These are phyloP conservation scores for Tuctoria greenei DNA, from an alignment of 176 grass and related monocot genomes.

Conservation along the genomic window DNA sequence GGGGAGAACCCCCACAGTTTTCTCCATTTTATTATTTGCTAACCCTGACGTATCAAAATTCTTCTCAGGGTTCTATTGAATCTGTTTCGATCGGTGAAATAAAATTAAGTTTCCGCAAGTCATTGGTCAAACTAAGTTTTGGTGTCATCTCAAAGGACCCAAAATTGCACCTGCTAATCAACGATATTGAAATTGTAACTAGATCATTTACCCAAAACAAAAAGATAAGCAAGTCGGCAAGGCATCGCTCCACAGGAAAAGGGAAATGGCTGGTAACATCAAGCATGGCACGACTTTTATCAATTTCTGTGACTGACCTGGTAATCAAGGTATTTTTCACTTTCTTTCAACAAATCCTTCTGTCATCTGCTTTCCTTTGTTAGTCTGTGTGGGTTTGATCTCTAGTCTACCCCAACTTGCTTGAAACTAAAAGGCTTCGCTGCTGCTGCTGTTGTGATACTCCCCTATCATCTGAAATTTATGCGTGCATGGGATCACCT, in stretches of 20 bases:
- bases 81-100: conserved; percentile 93
- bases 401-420: background rate
- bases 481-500: background rate
- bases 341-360: background rate
- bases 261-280: conserved; percentile 97
- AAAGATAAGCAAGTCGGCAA: conserved; percentile 58
- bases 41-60: conserved; percentile 31
- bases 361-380: background rate
- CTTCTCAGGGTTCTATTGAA: conserved; percentile 81
- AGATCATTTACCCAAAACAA: conserved; percentile 62
- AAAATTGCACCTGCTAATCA: conserved; percentile 86
- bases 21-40: background rate
- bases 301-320: conserved; percentile 85
- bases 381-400: background rate
- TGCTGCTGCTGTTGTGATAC: background rate
- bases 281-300: conserved; percentile 77
- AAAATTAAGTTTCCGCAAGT: conserved; percentile 97
- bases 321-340: conserved; percentile 76
- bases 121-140: conserved; percentile 86
- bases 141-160: conserved; percentile 97
- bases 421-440: background rate
- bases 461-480: conserved; percentile 44
- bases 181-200: conserved; percentile 88
- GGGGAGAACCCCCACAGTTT: too few relatives aligned
- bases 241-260: conserved; percentile 83